A percentile compares a stretch with the other conserved stretches of the same genome.
These are phyloP conservation scores for Coniella vitis DNA, from an alignment of 2,329 filamentous ascomycete species.

Conservation along the genomic window DNA sequence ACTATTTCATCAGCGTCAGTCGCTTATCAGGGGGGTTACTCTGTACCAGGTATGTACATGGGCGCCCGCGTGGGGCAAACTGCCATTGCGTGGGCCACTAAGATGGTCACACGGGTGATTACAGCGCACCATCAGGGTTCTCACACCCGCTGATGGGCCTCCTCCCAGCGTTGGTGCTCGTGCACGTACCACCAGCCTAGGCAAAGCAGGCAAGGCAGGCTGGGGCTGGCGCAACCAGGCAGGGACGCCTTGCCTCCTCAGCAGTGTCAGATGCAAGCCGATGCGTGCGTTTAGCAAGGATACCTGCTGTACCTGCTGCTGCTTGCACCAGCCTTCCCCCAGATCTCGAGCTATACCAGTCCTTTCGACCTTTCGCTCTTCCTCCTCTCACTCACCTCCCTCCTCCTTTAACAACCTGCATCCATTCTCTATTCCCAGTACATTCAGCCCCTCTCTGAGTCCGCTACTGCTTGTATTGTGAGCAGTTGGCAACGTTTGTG, in stretches of 20 bases:
- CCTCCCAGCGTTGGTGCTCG: no score
- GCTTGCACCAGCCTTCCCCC: not conserved
- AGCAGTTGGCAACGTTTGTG: not conserved
- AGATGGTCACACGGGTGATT: conserved; percentile 11
- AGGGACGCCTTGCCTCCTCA: not conserved
- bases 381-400: not conserved
- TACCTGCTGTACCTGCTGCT: not conserved
- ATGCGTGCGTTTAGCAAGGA: not conserved
- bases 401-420: not conserved
- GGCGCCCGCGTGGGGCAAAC: conserved; percentile 9
- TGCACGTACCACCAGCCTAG: no score
- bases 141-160: not conserved
- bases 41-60: no score
- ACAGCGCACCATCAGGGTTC: not conserved
- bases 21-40: conserved; percentile 9
- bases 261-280: not conserved
- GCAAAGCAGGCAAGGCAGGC: not conserved
- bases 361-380: not conserved
- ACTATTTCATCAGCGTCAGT: not conserved
- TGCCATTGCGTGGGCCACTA: conserved; percentile 5
- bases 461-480: not conserved
- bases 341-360: not conserved
- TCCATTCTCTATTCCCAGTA: conserved; percentile 4
- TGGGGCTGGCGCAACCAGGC: not conserved
- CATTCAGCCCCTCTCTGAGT: not conserved